Evolutionary conservation across 2,329 filamentous ascomycete species (phyloP).

Genomic region (Botrytis cinerea): DNA sequence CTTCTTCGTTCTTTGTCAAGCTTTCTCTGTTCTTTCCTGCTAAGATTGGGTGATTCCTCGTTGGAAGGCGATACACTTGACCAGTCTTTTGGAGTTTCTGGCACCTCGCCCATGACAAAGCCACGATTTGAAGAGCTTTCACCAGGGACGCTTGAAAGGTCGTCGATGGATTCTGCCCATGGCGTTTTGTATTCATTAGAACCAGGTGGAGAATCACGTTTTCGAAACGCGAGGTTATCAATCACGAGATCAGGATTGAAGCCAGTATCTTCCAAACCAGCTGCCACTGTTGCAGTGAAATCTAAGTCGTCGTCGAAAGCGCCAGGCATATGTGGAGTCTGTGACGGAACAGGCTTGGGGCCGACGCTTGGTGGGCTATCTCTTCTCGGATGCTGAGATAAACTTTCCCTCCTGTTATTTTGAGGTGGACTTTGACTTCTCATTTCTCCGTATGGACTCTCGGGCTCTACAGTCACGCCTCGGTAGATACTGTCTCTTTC

Average conservation of each 20-base stretch:
- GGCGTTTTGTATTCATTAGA: conserved; percentile 53
- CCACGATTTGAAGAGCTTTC: conserved; percentile 40
- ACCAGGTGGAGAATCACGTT: conserved; percentile 63
- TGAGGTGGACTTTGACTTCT: conserved; percentile 10
- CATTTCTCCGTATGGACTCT: background rate
- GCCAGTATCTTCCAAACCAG: conserved; percentile 66
- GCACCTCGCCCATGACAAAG: conserved; percentile 51
- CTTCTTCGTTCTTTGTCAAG: conserved; percentile 46
- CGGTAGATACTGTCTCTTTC: background rate
- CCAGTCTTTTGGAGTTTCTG: conserved; percentile 47
- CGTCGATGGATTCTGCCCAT: conserved; percentile 51
- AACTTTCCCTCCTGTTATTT: background rate
- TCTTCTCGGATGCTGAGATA: conserved; percentile 21
- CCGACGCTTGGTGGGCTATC: conserved; percentile 54
- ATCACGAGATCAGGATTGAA: conserved; percentile 73
- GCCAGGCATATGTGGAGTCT: conserved; percentile 59
- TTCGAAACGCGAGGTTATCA: conserved; percentile 63
- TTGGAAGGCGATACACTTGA: conserved; percentile 41
- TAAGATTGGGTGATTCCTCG: conserved; percentile 40
- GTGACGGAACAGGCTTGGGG: conserved; percentile 52
- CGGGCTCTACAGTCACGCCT: background rate
- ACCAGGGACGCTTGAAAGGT: conserved; percentile 41
- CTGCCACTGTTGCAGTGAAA: conserved; percentile 69
- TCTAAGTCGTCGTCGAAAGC: conserved; percentile 67
- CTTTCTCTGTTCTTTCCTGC: conserved; percentile 48